A percentile compares a stretch with the other conserved stretches of the same genome.
Evolutionary conservation across 1,284 basidiomycete species (phyloP).

Genomic region (Bondarzewia mesenterica): DNA sequence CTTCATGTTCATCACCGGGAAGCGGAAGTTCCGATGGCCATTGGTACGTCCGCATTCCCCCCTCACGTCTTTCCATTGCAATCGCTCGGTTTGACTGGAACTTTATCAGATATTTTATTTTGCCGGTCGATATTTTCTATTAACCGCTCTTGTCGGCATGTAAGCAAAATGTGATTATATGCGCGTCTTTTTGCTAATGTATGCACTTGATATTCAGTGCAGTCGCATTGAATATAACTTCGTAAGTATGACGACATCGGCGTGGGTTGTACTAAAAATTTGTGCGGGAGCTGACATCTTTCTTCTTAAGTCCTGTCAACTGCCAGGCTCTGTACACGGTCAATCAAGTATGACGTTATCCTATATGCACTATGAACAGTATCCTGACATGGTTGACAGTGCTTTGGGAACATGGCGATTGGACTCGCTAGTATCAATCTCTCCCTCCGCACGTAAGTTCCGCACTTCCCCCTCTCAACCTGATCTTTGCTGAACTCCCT

Average conservation of each 20-base stretch:
- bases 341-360: slow-evolving; percentile 33
- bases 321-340: slow-evolving; percentile 70
- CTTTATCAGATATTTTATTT: slow-evolving; percentile 60
- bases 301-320: slow-evolving; percentile 39
- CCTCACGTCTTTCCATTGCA: not conserved
- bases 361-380: not conserved
- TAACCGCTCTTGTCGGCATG: slow-evolving; percentile 69
- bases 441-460: slow-evolving; percentile 63
- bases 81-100: not conserved
- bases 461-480: slow-evolving; percentile 1
- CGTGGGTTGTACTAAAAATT: not conserved
- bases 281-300: slow-evolving; percentile 1
- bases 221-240: slow-evolving; percentile 1
- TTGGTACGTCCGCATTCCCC: slow-evolving; percentile 20
- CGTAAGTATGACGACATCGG: no score
- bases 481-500: no score
- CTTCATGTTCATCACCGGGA: slow-evolving; percentile 53
- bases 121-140: slow-evolving; percentile 58
- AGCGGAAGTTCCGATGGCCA: slow-evolving; percentile 45
- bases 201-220: not conserved
- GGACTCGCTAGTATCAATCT: slow-evolving; percentile 74
- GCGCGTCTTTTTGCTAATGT: not conserved
- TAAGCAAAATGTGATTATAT: slow-evolving; percentile 22
- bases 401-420: slow-evolving; percentile 62
- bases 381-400: slow-evolving; percentile 17